These are phyloP conservation scores for Beauveria bassiana DNA, from an alignment of 2,329 filamentous ascomycete species.

Conservation along the genomic window DNA sequence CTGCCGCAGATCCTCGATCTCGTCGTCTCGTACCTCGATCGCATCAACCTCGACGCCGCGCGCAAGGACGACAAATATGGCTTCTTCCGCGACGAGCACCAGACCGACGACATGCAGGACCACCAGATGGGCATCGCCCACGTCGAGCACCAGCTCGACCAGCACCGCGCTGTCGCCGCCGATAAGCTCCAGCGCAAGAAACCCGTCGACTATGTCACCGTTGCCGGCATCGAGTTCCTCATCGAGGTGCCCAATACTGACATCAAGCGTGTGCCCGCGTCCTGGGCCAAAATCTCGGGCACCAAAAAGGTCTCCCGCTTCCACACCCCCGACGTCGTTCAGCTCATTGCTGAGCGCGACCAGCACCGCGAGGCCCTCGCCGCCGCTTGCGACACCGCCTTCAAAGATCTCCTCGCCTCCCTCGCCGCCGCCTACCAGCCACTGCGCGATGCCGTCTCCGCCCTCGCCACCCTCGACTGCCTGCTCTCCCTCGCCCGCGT, in stretches of 20 bases:
- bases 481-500: slow-evolving; percentile 79
- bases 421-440: slow-evolving; percentile 82
- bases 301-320: slow-evolving; percentile 91
- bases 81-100: slow-evolving; percentile 82
- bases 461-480: slow-evolving; percentile 82
- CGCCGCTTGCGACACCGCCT: slow-evolving; percentile 83
- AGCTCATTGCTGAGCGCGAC: slow-evolving; percentile 77
- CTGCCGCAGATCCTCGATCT: slow-evolving; percentile 70
- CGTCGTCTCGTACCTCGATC: slow-evolving; percentile 69
- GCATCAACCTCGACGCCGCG: slow-evolving; percentile 78
- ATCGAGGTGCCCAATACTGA: slow-evolving; percentile 82
- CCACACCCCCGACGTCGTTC: slow-evolving; percentile 84
- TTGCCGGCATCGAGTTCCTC: slow-evolving; percentile 87
- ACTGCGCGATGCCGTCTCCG: slow-evolving; percentile 79
- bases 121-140: slow-evolving; percentile 87
- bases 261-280: slow-evolving; percentile 82
- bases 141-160: slow-evolving; percentile 81
- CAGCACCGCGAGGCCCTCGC: slow-evolving; percentile 91
- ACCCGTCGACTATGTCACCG: slow-evolving; percentile 66
- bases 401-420: slow-evolving; percentile 59
- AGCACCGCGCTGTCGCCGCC: slow-evolving; percentile 65
- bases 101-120: slow-evolving; percentile 81
- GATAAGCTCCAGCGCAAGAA: slow-evolving; percentile 62
- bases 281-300: slow-evolving; percentile 89
- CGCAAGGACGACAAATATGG: slow-evolving; percentile 84